A percentile compares a stretch with the other conserved stretches of the same genome.
Conservation (phyloP, 2,329 filamentous ascomycete species). For the Paracamarosporium sp. region DNA sequence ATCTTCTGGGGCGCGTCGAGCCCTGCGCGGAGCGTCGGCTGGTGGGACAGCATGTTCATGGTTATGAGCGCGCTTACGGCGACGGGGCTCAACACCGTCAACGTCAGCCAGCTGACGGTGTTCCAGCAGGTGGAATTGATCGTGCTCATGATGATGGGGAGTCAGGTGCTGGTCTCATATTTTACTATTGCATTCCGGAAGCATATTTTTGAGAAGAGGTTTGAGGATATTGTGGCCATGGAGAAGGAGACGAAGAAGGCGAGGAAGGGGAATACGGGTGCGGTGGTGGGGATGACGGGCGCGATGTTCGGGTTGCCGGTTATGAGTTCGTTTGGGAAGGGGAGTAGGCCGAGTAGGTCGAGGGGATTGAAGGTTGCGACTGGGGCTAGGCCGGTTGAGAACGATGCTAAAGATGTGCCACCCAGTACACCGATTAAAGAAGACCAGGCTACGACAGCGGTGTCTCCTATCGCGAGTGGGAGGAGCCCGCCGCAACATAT, state of each 20-base stretch:
- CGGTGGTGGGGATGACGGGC: constrained; percentile 27
- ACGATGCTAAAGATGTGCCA: not conserved
- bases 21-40: constrained; percentile 26
- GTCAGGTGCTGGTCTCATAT: constrained; percentile 26
- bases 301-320: constrained; percentile 30
- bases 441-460: not conserved
- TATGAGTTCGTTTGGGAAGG: constrained; percentile 29
- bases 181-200: constrained; percentile 28
- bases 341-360: constrained; percentile 12
- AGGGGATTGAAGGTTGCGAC: constrained; percentile 12
- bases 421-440: constrained; percentile 5
- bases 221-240: constrained; percentile 27
- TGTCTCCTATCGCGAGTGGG: constrained; percentile 12
- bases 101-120: constrained; percentile 28
- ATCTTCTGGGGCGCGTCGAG: constrained; percentile 30
- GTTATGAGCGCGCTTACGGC: constrained; percentile 19
- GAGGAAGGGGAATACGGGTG: constrained; percentile 20
- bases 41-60: constrained; percentile 33
- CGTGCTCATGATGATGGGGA: constrained; percentile 31
- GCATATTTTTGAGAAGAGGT: constrained; percentile 30
- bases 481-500: constrained; percentile 20
- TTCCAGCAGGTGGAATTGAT: constrained; percentile 24
- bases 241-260: constrained; percentile 27
- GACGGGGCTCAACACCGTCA: constrained; percentile 26
- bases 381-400: not conserved